Base-by-base conservation (phyloP, 306 rosid species). In the Carpinus fangiana region DNA sequence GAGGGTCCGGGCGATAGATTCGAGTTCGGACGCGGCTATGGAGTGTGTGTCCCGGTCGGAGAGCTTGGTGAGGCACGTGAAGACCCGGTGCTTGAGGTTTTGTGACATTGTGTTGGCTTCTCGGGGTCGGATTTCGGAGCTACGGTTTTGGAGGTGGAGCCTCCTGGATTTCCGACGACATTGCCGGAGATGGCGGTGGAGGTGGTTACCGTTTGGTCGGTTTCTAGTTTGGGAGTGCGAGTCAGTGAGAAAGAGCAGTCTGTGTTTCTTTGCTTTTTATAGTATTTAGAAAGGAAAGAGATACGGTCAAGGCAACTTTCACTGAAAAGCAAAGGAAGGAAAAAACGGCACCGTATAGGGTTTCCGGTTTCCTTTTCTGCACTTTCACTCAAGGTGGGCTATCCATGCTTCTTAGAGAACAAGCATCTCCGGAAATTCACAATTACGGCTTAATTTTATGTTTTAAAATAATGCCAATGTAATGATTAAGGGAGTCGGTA, bases 31-130 rank as follows among this genome's bases (percentile, higher is more conserved):
- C 60, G 77, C 79, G 17, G 99, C 98, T 23, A 89, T 60, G 38
- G 96, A 80, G 51, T 93, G 90, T 2, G 99, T 96, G 53, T 96
- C 99, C 2, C 99, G 93, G 86, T 96, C 99, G 69, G 99, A 90
- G 82, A 96, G 98, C 85, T 89, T 96, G 56, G 92, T 87, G n/a
- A 96, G 89, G 88, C 94, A 93, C 2, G 92, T 80, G 84, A 93
- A 85, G 55, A 96, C 89, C 36, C 90, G 90, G 75, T 89, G 97
- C 89, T 93, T 93, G 53, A 93, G 74, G 81, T 67, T 90, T 54
- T 90, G 91, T 41, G 83, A 54, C 43, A 46, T 79, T 31, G 48
- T 66, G 36, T 46, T 34, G 26, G 57, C 12, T 80, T 73, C 52
- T 50, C 43, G 16, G 75, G 75, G 59, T 79, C 73, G 12, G 31